These are phyloP conservation scores for Ehretia macrophylla DNA, from an alignment of 257 asterid species.

Conservation along the genomic window DNA sequence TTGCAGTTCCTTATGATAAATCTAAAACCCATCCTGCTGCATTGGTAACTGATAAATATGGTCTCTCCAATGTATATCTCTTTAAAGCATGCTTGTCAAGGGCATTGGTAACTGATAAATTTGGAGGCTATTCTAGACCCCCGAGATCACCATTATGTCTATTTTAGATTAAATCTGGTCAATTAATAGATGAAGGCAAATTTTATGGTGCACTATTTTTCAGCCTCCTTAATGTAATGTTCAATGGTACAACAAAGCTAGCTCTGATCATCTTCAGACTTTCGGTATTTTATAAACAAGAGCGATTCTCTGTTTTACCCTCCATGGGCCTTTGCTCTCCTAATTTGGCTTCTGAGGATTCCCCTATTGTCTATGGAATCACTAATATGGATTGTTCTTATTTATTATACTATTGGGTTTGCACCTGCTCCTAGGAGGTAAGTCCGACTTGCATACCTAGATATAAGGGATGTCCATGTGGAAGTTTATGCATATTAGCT, in stretches of 20 bases:
- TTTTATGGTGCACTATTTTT: slow-evolving; percentile 84
- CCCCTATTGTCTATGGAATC: slow-evolving; percentile 87
- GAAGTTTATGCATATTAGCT: too few relatives aligned
- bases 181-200: slow-evolving; percentile 59
- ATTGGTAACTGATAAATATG: slow-evolving; percentile 73
- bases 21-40: slow-evolving; percentile 87
- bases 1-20: slow-evolving; percentile 66
- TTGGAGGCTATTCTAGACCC: slow-evolving; percentile 70
- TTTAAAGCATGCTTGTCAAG: slow-evolving; percentile 69
- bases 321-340: slow-evolving; percentile 94
- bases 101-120: slow-evolving; percentile 88
- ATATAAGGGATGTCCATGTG: too few relatives aligned
- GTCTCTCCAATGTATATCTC: slow-evolving; percentile 77
- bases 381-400: slow-evolving; percentile 73
- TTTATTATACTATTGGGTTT: slow-evolving; percentile 89
- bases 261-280: slow-evolving; percentile 68
- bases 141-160: slow-evolving; percentile 90
- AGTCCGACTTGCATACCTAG: background rate
- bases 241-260: slow-evolving; percentile 84
- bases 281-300: slow-evolving; percentile 87
- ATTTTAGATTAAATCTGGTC: slow-evolving; percentile 67
- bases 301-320: slow-evolving; percentile 85
- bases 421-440: slow-evolving; percentile 85
- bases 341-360: slow-evolving; percentile 79
- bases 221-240: slow-evolving; percentile 81